Evolutionary conservation across 1,284 basidiomycete species (phyloP).

Genomic region (Moesziomyces antarcticus): DNA sequence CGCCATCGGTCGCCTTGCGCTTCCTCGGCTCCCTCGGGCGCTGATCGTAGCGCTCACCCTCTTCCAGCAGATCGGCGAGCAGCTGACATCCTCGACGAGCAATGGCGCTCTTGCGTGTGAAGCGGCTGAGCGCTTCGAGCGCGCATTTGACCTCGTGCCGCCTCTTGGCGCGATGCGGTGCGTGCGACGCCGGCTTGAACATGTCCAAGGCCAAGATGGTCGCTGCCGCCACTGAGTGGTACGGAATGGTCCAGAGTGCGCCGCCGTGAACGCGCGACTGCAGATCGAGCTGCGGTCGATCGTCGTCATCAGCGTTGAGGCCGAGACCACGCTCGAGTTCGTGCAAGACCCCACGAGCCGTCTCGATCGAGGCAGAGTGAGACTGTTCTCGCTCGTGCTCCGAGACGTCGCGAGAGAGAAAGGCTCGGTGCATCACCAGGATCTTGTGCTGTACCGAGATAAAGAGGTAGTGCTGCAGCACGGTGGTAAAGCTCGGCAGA

Average conservation of each 20-base stretch:
- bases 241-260: conserved; percentile 51
- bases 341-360: conserved; percentile 43
- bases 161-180: conserved; percentile 15
- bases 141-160: conserved; percentile 44
- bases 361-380: conserved; percentile 44
- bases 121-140: conserved; percentile 28
- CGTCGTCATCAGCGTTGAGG: conserved; percentile 29
- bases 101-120: conserved; percentile 46
- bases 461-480: conserved; percentile 47
- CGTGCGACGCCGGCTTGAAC: conserved; percentile 30
- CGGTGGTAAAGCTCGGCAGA: conserved; percentile 43
- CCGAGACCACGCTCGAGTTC: conserved; percentile 43
- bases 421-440: conserved; percentile 51
- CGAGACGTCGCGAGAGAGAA: conserved; percentile 40
- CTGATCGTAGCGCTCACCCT: conserved; percentile 35
- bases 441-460: conserved; percentile 55
- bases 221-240: conserved; percentile 50
- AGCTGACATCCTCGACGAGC: conserved; percentile 46
- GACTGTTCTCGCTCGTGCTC: conserved; percentile 33
- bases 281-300: conserved; percentile 38
- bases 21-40: conserved; percentile 19
- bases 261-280: conserved; percentile 48
- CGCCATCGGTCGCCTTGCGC: conserved; percentile 25
- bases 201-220: conserved; percentile 49
- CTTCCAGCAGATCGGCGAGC: conserved; percentile 34